A percentile compares a stretch with the other conserved stretches of the same genome.
phyloP scores from a whole-genome alignment of 2,329 filamentous ascomycete species.

The Myriosclerotinia scirpicola region DNA sequence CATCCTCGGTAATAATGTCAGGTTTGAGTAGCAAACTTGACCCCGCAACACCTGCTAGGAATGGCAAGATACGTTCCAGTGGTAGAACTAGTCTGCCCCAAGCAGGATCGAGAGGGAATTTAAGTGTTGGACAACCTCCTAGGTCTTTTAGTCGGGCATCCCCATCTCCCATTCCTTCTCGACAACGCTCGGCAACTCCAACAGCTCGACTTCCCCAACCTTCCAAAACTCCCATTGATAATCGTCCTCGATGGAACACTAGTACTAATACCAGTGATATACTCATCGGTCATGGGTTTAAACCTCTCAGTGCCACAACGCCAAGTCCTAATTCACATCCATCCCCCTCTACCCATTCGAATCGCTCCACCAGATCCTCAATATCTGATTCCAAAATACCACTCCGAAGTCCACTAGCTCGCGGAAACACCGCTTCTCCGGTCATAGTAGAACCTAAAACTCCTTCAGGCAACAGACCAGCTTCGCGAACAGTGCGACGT shows the following conservation, averaged over 20 bases:
- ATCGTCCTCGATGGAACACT: conserved; percentile 71
- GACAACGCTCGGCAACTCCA: conserved; percentile 52
- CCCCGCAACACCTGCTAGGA: conserved; percentile 37
- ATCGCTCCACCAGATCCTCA: conserved; percentile 27
- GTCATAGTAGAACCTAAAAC: conserved; percentile 31
- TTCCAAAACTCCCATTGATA: conserved; percentile 47
- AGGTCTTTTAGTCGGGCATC: conserved; percentile 44
- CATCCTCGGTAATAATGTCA: conserved; percentile 61
- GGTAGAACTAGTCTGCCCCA: conserved; percentile 43
- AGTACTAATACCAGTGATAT: conserved; percentile 64
- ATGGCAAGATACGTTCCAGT: conserved; percentile 38
- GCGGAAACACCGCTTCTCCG: conserved; percentile 37
- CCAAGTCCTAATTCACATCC: conserved; percentile 38
- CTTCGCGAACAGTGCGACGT: conserved; percentile 49
- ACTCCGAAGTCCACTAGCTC: conserved; percentile 36
- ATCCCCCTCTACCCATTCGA: conserved; percentile 32
- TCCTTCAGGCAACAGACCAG: conserved; percentile 36
- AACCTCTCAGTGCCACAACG: conserved; percentile 56
- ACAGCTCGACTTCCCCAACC: conserved; percentile 49
- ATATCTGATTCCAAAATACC: conserved; percentile 39
- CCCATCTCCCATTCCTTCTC: conserved; percentile 41
- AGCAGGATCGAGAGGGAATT: conserved; percentile 48
- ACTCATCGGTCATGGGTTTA: conserved; percentile 69
- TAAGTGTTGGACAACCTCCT: conserved; percentile 44
- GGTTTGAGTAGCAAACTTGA: conserved; percentile 47